Evolutionary conservation across 2,329 filamentous ascomycete genomes (phyloP), one percentile per base, ranked within the genome.

Genomic region (Venturia oleaginea): DNA sequence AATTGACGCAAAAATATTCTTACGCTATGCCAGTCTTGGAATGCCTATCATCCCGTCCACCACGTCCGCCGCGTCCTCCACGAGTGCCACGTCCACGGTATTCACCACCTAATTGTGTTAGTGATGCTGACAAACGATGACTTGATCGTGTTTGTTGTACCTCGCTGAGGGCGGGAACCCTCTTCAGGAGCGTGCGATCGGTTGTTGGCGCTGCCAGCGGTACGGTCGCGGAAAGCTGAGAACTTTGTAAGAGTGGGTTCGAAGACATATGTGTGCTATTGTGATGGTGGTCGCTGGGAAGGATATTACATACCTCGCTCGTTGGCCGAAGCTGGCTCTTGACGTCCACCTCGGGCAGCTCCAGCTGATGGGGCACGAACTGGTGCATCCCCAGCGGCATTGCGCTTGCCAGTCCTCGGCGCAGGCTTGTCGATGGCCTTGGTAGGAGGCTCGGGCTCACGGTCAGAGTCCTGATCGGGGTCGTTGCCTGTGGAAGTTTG

Each of bases 381-480:
- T 66, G 89, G 86, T 73, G 86, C 84, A 76, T 91, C 86, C 76
- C 86, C 86, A 75, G 89, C 87, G 76, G 84, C 88, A 81, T 93
- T 92, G 82, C 91, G 91, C 88, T 97, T 97, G 77, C 84, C 85
- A 76, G 84, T 84, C 78, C 91, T 88, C 74, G 86, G 81, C 70
- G 83, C 79, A 70, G 86, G 85, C 86, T 94, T 96, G 78, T 96
- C 91, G 76, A 94, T 85, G 77, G 90, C 89, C 86, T 91, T 94
- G 73, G 90, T 87, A 73, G 92, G 92, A 76, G 88, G 88, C 72
- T 86, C 82, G 73, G 88, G 86, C 70, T 84, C 83, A 80, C 87
- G 86, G 80, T 93, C 91, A 76, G 85, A 84, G 77, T 87, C 85
- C 75, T 85, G 82, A 76, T 88, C 86, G 71, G 83, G 84, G 76